phyloP scores from a whole-genome alignment of 345 rosid species.

The Eucalyptus albens region DNA sequence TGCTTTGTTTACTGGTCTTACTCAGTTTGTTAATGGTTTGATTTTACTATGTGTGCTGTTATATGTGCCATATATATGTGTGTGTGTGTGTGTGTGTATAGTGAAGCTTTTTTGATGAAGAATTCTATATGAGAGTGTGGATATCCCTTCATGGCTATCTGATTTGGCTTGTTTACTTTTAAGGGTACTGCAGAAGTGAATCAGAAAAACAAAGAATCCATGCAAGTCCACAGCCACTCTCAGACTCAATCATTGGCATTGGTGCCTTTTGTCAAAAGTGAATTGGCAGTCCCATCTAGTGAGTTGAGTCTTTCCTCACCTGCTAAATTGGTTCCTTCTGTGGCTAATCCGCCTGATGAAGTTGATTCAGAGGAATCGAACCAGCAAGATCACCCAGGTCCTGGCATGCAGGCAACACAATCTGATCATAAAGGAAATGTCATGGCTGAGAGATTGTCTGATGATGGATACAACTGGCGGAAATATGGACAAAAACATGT shows the following conservation, averaged over 20 bases:
- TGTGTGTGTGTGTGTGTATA: neutral
- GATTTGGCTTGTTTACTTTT: constrained; percentile 15
- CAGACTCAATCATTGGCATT: constrained; percentile 35
- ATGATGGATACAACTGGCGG: constrained; percentile 99
- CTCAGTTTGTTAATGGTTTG: neutral
- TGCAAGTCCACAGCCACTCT: constrained; percentile 33
- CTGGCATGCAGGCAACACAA: constrained; percentile 26
- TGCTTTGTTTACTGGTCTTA: neutral
- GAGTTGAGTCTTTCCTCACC: constrained; percentile 54
- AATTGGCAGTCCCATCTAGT: constrained; percentile 58
- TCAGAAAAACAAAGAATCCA: constrained; percentile 33
- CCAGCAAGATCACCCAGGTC: constrained; percentile 23
- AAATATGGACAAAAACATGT: constrained; percentile 99
- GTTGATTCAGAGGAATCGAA: constrained; percentile 54
- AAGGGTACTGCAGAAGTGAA: constrained; percentile 74
- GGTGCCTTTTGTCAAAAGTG: constrained; percentile 32
- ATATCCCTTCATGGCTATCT: neutral
- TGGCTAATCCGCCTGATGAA: constrained; percentile 31
- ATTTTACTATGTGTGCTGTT: neutral
- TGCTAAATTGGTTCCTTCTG: constrained; percentile 25
- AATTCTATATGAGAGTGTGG: neutral
- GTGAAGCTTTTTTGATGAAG: neutral
- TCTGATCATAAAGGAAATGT: constrained; percentile 51
- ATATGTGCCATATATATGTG: neutral
- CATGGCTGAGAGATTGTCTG: constrained; percentile 25